These are phyloP conservation scores for Manihot esculenta DNA, from an alignment of 441 rosid species.

Conservation along the genomic window DNA sequence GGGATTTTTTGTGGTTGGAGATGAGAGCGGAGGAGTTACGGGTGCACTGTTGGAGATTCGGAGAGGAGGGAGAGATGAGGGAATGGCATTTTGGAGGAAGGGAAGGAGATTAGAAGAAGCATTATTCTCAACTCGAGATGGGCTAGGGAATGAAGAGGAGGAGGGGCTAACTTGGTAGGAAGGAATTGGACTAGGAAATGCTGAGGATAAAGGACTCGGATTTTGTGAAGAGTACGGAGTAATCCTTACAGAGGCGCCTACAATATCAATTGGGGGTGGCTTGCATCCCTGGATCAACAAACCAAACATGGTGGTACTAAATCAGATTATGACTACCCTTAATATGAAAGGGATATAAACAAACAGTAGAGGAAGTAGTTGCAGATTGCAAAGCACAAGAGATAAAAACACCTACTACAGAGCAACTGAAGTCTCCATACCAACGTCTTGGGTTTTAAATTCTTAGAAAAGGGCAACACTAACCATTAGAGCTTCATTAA, in stretches of 20 bases:
- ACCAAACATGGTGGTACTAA: not conserved
- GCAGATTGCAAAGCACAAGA: not conserved
- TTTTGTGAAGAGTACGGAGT: constrained; percentile 75
- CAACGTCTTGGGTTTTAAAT: not conserved
- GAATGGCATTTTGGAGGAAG: constrained; percentile 55
- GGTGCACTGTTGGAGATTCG: constrained; percentile 95
- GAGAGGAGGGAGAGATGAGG: constrained; percentile 83
- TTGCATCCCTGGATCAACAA: constrained; percentile 64
- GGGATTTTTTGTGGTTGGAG: constrained; percentile 75
- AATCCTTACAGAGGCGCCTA: constrained; percentile 52
- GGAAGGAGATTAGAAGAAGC: constrained; percentile 57
- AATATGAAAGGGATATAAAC: not conserved
- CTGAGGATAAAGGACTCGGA: constrained; percentile 85
- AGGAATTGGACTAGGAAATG: constrained; percentile 90
- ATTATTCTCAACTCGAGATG: constrained; percentile 59
- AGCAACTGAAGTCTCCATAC: not conserved
- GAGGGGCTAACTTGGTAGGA: constrained; percentile 92
- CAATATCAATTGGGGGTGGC: constrained; percentile 58
- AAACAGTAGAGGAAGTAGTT: not conserved
- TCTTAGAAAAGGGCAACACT: not conserved
- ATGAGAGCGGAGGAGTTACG: constrained; percentile 87
- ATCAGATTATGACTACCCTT: constrained; percentile 2
- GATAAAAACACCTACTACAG: not conserved
- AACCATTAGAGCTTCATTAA: not conserved
- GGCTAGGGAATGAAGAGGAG: constrained; percentile 85